Conservation (phyloP, 208 protist genomes). For the Porcisia deanei region DNA sequence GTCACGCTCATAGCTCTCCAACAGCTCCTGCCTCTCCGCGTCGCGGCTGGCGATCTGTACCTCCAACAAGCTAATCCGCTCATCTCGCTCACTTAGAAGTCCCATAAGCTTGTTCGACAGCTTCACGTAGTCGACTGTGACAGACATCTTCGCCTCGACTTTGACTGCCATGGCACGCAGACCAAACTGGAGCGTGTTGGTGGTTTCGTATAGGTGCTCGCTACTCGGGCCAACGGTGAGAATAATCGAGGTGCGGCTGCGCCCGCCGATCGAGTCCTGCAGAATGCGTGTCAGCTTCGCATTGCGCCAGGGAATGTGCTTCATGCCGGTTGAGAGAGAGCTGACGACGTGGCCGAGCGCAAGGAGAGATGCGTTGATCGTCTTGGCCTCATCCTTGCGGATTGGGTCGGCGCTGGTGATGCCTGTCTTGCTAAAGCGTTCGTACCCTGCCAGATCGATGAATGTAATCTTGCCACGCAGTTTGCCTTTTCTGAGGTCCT, state of each 20-base stretch:
- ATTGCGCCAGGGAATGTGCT: conserved; percentile 91
- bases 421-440: conserved; percentile 90
- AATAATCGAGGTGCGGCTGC: conserved; percentile 87
- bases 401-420: conserved; percentile 76
- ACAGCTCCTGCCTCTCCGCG: conserved; percentile 68
- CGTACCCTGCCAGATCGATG: conserved; percentile 91
- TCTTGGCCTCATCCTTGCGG: conserved; percentile 91
- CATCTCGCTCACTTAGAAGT: conserved; percentile 69
- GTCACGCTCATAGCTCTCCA: conserved; percentile 67
- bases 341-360: conserved; percentile 86
- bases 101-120: conserved; percentile 76
- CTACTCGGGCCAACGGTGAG: conserved; percentile 87
- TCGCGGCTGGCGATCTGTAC: conserved; percentile 78
- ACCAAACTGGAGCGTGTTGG: conserved; percentile 87
- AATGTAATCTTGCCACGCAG: conserved; percentile 87
- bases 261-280: conserved; percentile 92
- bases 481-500: conserved; percentile 51
- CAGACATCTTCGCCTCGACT: conserved; percentile 71
- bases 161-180: conserved; percentile 87
- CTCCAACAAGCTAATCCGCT: conserved; percentile 76
- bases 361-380: conserved; percentile 89
- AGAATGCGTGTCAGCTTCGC: conserved; percentile 93
- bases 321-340: conserved; percentile 62
- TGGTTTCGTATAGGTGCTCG: conserved; percentile 85
- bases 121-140: conserved; percentile 87